Base-by-base conservation (phyloP, 2,329 filamentous ascomycete species). In the Trichoderma atroviride region DNA sequence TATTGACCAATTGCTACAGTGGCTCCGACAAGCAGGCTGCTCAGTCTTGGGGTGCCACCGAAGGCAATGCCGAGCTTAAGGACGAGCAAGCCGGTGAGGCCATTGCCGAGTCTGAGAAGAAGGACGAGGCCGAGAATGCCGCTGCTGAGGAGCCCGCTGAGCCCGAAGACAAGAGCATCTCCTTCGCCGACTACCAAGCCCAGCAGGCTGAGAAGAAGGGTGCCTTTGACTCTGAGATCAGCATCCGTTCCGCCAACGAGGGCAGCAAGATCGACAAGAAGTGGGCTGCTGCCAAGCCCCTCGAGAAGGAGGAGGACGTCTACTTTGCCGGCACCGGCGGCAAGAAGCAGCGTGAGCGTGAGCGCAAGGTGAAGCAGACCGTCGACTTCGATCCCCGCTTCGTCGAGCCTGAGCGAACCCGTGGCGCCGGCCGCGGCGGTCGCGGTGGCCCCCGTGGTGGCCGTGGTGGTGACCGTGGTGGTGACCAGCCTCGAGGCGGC, bases 81-180 rank as follows among this genome's bases (percentile, higher is more conserved):
- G 96, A 98, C 77, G 96, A 98, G 87, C 89, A 93, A 83, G 93
- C 91, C 75, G 96, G 92, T 76, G 94, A 96, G 81, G 91, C 89
- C 76, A 96, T 97, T 75, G 96, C 96, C 75, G 88, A 93, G 83
- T 85, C 86, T 73, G 95, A 98, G 79, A 88, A 93, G 84, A 93
- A 92, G 84, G 86, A 84, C 67, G 79, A 82, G 63, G 81, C 80
- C 53, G 87, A 85, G 75, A 88, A 85, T 73, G 83, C 81, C 53
- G 77, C 80, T 57, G 76, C 75, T 65, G 82, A 82, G 73, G 81
- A 81, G 76, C 81, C 83, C 69, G 84, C 85, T 72, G 89, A 93
- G 83, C 86, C 88, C 61, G 91, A 94, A 83, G 92, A 96, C 82
- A 96, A 96, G 88, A 89, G 87, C 85, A 91, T 97, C 85, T 96